Base-by-base conservation (phyloP, 2,329 filamentous ascomycete species). In the Fusarium pseudoanthophilum region DNA sequence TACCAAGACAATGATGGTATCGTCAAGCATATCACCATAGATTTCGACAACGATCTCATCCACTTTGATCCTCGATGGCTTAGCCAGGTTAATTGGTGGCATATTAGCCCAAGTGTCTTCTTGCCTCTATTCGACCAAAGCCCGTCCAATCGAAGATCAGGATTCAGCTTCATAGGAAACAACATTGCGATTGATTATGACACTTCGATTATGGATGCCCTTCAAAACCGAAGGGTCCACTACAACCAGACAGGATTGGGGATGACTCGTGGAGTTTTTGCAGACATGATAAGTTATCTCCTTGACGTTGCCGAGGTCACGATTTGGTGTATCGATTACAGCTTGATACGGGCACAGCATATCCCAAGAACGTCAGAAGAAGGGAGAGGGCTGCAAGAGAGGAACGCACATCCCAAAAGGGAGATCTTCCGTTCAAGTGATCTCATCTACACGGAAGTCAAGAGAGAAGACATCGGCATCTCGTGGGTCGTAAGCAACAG, bases 131-230 rank as follows among this genome's bases (percentile, higher is more conserved):
- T 74, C 21, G 48, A 62, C 4, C 14, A 26, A 11, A 0, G 9
- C 32, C 18, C 18, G 13, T 26, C 8, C 8, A 21, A 20, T 18
- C 7, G 2, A 1, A 9, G 13, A 4, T 26, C 13, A 24, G 18
- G 21, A 9, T 10, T 21, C 7, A 52, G 67, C 30, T 74, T 72
- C 20, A 4, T 69, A 7, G 71, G 71, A 21, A 34, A 24, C 3
- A 59, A 74, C 7, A 32, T 74, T 6, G 71, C 67, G 4, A 9
- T 74, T 9, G 71, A 74, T 15, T 60, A 62, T n/a, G 67, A 74
- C 15, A 43, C 40, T 6, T 48, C 52, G 3, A 65, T 74, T 26
- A 3, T 60, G 0, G 56, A 71, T 20, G 4, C 5, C 7, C 21
- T 28, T 4, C 15, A 13, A 11, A 16, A 1, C 21, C 24, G 11